Conservation (phyloP, 768 basidiomycete species). For the Psilocybe sp. region DNA sequence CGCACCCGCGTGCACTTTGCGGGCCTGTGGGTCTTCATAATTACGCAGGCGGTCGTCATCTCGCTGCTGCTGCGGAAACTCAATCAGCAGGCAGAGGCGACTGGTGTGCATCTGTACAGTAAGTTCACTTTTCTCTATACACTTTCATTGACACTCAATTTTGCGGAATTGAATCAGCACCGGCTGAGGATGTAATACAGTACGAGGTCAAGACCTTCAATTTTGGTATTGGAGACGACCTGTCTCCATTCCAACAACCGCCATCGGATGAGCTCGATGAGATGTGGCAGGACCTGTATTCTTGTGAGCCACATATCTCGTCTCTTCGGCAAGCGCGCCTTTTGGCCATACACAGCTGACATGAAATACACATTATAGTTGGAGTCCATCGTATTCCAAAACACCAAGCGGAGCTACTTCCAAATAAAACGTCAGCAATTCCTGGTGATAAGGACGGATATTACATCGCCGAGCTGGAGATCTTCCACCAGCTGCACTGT, state of each 20-base stretch:
- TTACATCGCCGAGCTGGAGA: conserved; percentile 15
- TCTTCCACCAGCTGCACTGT: conserved; percentile 24
- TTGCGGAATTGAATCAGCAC: neutral
- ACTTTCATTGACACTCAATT: no score
- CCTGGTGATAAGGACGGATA: conserved; percentile 14
- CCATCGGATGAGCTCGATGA: conserved; percentile 2
- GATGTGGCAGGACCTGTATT: conserved; percentile 1
- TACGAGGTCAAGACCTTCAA: neutral
- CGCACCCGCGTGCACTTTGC: no score
- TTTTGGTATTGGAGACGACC: conserved; percentile 1
- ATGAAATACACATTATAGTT: neutral
- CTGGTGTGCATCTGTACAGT: no score
- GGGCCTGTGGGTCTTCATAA: no score
- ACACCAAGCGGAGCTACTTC: conserved; percentile 15
- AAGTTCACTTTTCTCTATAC: no score
- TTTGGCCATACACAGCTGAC: no score
- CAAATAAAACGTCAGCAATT: conserved; percentile 20
- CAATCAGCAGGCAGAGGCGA: no score
- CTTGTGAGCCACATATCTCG: neutral
- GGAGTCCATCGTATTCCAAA: conserved; percentile 13
- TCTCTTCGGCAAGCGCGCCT: no score
- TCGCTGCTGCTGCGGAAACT: no score
- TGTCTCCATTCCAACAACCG: conserved; percentile 1
- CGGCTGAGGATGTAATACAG: neutral
- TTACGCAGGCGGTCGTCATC: no score